phyloP scores from a whole-genome alignment of 2,329 filamentous ascomycete genomes.

The Geoglossum cookeanum region DNA sequence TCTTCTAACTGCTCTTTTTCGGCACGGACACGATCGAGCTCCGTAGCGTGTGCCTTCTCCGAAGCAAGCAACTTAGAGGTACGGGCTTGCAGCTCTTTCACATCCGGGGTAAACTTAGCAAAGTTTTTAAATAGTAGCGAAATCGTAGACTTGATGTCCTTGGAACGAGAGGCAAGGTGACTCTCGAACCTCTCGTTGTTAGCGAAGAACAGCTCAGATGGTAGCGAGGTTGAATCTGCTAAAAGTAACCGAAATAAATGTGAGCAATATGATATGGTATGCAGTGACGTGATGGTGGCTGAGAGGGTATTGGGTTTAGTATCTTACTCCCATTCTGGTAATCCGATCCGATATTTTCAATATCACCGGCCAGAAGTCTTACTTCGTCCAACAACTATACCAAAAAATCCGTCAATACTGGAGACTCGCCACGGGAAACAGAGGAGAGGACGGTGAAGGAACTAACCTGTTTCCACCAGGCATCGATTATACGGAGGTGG shows the following conservation, averaged over 20 bases:
- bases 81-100: conserved; percentile 53
- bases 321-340: conserved; percentile 25
- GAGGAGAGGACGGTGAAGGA: background rate
- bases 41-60: conserved; percentile 64
- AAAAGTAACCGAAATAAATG: background rate
- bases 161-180: conserved; percentile 59
- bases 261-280: background rate
- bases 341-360: conserved; percentile 21
- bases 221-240: background rate
- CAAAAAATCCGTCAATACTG: background rate
- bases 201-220: conserved; percentile 27
- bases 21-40: conserved; percentile 52
- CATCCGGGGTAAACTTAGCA: conserved; percentile 33
- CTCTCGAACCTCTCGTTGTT: conserved; percentile 47
- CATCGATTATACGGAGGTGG: conserved; percentile 74
- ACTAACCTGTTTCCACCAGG: conserved; percentile 83
- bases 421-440: background rate
- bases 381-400: conserved; percentile 43
- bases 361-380: conserved; percentile 35
- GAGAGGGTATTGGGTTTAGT: background rate
- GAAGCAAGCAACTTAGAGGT: conserved; percentile 56
- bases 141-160: conserved; percentile 56
- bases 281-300: background rate
- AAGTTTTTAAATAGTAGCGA: conserved; percentile 43
- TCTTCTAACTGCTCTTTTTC: conserved; percentile 77